Evolutionary conservation across 2,329 filamentous ascomycete species (phyloP).

Genomic region (Aspergillus calidoustus): DNA sequence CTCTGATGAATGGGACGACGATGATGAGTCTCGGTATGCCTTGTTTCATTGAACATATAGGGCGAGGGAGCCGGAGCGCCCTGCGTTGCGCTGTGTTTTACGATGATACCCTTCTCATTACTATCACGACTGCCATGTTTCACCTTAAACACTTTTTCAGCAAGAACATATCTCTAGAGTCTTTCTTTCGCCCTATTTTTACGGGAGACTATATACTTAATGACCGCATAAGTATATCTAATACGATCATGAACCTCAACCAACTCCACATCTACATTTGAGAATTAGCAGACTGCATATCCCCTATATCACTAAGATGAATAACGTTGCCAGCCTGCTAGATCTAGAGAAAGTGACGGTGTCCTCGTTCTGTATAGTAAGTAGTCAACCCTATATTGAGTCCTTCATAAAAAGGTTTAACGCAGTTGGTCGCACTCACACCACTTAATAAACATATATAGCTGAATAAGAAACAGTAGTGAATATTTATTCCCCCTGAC

Average conservation of each 20-base stretch:
- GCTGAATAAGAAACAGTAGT: neutral
- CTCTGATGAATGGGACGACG: conserved; percentile 27
- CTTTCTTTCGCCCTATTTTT: conserved; percentile 6
- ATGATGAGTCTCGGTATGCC: conserved; percentile 21
- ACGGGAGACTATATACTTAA: conserved; percentile 13
- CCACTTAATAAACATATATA: neutral
- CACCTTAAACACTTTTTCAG: neutral
- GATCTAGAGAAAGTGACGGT: no score
- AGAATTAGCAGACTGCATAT: neutral
- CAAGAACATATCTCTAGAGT: conserved; percentile 2
- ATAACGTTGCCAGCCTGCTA: no score
- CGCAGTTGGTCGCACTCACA: neutral
- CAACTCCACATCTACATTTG: neutral
- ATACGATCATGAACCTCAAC: conserved; percentile 6
- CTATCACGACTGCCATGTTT: conserved; percentile 8
- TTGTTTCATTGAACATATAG: conserved; percentile 20
- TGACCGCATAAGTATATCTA: neutral
- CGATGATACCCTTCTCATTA: conserved; percentile 20
- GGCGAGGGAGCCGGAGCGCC: neutral
- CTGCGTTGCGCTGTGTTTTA: conserved; percentile 1
- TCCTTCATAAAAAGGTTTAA: neutral
- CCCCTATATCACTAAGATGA: no score
- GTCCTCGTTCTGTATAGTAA: neutral
- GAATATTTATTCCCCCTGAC: neutral
- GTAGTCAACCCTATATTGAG: neutral